Conservation (phyloP, 495 filamentous ascomycete genomes). For the Penicillium canariense region DNA sequence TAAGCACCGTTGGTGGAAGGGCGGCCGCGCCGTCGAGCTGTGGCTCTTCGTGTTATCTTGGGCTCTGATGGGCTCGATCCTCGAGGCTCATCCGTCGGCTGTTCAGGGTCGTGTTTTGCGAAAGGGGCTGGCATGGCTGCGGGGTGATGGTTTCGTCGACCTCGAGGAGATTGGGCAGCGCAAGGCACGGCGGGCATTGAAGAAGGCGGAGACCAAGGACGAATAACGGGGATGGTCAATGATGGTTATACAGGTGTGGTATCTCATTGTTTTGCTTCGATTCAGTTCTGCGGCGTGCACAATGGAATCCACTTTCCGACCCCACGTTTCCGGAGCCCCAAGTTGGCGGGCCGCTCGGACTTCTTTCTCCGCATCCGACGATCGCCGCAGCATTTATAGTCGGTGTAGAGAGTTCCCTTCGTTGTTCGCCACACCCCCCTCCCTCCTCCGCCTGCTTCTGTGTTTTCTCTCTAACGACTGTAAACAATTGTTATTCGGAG, state of each 20-base stretch:
- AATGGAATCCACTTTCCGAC: conserved; percentile 32
- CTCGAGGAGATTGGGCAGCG: conserved; percentile 35
- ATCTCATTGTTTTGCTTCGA: background rate
- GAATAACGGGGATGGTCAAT: background rate
- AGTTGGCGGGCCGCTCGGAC: conserved; percentile 9
- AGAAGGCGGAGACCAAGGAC: conserved; percentile 18
- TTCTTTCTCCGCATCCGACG: conserved; percentile 20
- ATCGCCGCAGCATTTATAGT: conserved; percentile 4
- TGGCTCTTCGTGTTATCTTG: conserved; percentile 74
- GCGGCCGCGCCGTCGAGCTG: conserved; percentile 77
- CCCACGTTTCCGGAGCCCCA: conserved; percentile 10
- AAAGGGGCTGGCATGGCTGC: conserved; percentile 70
- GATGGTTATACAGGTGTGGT: background rate
- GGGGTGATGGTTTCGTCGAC: conserved; percentile 66
- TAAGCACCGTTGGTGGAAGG: conserved; percentile 80
- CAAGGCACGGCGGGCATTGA: conserved; percentile 30
- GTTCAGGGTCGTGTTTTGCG: conserved; percentile 65
- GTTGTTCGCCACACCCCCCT: background rate
- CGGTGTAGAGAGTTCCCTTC: background rate
- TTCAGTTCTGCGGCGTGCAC: too few relatives aligned
- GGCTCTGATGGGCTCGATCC: conserved; percentile 73
- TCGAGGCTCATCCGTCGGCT: conserved; percentile 66
- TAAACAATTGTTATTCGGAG: background rate
- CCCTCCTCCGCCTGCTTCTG: background rate
- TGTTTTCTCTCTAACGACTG: background rate